Conservation (phyloP, 805 yeast genomes). For the Monosporozyma solicola region DNA sequence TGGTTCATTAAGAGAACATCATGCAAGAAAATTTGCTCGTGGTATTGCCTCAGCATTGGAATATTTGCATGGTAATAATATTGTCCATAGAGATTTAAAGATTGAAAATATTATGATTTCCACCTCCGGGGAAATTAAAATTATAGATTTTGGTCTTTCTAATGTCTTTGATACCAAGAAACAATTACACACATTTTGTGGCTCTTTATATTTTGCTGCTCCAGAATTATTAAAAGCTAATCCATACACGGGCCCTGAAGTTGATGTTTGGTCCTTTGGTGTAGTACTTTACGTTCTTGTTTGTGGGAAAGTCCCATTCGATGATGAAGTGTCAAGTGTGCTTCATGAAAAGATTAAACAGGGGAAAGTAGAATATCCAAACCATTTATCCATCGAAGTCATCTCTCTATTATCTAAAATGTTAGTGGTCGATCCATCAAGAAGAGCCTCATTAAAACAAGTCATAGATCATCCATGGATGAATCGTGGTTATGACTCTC, state of each 20-base stretch:
- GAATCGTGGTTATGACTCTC: conserved; percentile 73
- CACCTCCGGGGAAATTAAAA: conserved; percentile 86
- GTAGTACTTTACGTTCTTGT: conserved; percentile 91
- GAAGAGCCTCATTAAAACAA: conserved; percentile 71
- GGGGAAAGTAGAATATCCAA: conserved; percentile 89
- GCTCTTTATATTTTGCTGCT: conserved; percentile 95
- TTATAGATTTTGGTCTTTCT: conserved; percentile 93
- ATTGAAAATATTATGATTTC: conserved; percentile 94
- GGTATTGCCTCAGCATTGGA: conserved; percentile 91
- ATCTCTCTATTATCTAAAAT: conserved; percentile 71
- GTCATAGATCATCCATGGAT: conserved; percentile 92
- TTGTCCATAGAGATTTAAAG: conserved; percentile 93
- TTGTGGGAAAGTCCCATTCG: conserved; percentile 97
- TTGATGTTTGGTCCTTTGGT: conserved; percentile 97
- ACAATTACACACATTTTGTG: conserved; percentile 87
- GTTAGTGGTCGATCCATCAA: conserved; percentile 83
- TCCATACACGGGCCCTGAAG: conserved; percentile 94
- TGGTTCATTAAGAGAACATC: conserved; percentile 86
- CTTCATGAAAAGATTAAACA: conserved; percentile 89
- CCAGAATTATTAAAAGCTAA: conserved; percentile 90
- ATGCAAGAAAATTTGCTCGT: conserved; percentile 89
- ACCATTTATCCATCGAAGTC: conserved; percentile 69
- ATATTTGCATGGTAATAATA: conserved; percentile 87
- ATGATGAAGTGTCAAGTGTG: conserved; percentile 85
- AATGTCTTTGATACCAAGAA: conserved; percentile 68